Evolutionary conservation across 2,329 filamentous ascomycete genomes (phyloP).

Genomic region (Xylogone sp.): DNA sequence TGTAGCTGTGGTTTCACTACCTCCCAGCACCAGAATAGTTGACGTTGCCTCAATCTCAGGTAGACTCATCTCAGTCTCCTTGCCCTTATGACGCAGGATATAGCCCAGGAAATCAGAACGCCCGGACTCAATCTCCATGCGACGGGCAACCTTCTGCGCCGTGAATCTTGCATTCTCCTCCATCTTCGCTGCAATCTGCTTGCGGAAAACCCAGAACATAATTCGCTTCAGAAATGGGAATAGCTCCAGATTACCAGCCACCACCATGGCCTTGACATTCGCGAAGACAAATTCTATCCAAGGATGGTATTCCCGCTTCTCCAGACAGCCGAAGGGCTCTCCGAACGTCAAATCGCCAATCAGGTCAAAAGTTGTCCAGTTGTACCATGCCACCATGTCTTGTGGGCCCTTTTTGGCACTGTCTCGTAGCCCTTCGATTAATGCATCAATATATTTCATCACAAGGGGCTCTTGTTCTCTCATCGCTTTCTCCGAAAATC

Average conservation of each 20-base stretch:
- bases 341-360: constrained; percentile 32
- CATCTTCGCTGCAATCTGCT: too few species aligned
- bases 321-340: constrained; percentile 25
- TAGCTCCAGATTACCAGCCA: not conserved
- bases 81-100: constrained; percentile 10
- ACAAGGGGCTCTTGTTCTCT: constrained; percentile 18
- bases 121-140: not conserved
- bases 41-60: constrained; percentile 2
- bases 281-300: constrained; percentile 24
- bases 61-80: constrained; percentile 7
- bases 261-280: constrained; percentile 14
- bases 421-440: constrained; percentile 3
- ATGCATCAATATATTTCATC: constrained; percentile 11
- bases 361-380: constrained; percentile 35
- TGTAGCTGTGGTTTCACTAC: constrained; percentile 48
- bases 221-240: not conserved
- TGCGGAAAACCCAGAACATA: too few species aligned
- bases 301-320: constrained; percentile 22
- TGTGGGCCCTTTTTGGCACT: not conserved
- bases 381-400: constrained; percentile 9
- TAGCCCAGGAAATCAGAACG: constrained; percentile 8
- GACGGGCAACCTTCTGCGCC: constrained; percentile 2
- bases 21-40: constrained; percentile 33
- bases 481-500: constrained; percentile 17
- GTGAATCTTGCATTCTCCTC: not conserved